Percentiles rank a stretch among this genome's conserved stretches.
These are phyloP conservation scores for Thielaviopsis populi DNA, from an alignment of 2,329 filamentous ascomycete species.

Conservation along the genomic window DNA sequence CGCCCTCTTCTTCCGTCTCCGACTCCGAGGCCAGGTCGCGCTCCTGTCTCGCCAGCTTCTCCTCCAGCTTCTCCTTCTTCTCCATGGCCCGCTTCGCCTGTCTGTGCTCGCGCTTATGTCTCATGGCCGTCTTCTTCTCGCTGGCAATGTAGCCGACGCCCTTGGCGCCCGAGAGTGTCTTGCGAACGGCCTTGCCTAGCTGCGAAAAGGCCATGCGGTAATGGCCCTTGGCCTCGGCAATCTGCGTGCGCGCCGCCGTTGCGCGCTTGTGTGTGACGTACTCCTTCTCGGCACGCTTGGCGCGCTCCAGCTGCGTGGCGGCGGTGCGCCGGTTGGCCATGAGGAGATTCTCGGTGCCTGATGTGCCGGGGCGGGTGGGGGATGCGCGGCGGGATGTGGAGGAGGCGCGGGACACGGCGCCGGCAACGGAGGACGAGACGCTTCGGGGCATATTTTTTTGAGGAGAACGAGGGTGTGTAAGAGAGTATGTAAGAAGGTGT, in stretches of 20 bases:
- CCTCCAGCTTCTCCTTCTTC: conserved; percentile 26
- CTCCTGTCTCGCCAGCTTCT: conserved; percentile 22
- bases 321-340: conserved; percentile 26
- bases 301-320: conserved; percentile 26
- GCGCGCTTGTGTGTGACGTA: conserved; percentile 30
- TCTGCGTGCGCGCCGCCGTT: conserved; percentile 26
- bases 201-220: conserved; percentile 26
- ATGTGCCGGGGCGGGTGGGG: conserved; percentile 27
- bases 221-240: conserved; percentile 27
- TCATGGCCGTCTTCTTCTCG: conserved; percentile 25
- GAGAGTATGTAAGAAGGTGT: too few species aligned
- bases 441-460: conserved; percentile 14
- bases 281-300: conserved; percentile 27
- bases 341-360: conserved; percentile 30
- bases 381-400: background rate
- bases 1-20: conserved; percentile 2
- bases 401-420: background rate
- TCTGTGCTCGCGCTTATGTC: conserved; percentile 22
- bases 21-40: conserved; percentile 10
- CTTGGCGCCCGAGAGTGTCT: conserved; percentile 23
- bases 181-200: conserved; percentile 24
- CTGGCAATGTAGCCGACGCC: conserved; percentile 25
- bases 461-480: too few species aligned
- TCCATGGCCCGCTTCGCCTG: conserved; percentile 23
- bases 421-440: background rate